Evolutionary conservation across 164 flowering plant species (phyloP).

Genomic region (Vitis amurensis): DNA sequence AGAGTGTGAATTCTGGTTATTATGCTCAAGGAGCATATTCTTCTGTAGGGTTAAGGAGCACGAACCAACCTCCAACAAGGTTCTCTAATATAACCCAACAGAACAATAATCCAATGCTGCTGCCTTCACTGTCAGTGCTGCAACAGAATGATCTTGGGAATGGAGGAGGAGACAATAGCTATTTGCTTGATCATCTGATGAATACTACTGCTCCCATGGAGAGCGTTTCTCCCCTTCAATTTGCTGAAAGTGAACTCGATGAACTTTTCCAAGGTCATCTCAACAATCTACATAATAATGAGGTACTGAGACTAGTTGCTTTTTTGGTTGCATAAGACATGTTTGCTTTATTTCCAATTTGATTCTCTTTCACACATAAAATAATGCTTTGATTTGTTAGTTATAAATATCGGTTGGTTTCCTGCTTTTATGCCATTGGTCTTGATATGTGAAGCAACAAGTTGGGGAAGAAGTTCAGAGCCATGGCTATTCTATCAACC

Average conservation of each 20-base stretch:
- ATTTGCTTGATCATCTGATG: neutral
- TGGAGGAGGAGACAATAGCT: neutral
- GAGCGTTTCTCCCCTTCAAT: neutral
- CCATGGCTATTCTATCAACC: constrained; percentile 3
- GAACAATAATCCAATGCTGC: neutral
- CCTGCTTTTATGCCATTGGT: neutral
- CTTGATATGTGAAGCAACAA: constrained; percentile 6
- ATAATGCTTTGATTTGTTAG: neutral
- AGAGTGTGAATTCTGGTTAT: neutral
- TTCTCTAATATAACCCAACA: neutral
- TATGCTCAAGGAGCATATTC: constrained; percentile 4
- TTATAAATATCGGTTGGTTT: no score
- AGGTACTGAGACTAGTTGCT: neutral
- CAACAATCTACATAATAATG: neutral
- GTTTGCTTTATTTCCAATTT: neutral
- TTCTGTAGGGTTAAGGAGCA: neutral
- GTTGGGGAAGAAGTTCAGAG: constrained; percentile 8
- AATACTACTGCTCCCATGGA: neutral
- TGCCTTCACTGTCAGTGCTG: neutral
- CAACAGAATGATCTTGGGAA: neutral
- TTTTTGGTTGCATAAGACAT: neutral
- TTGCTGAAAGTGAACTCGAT: neutral
- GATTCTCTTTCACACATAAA: neutral
- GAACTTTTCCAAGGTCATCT: neutral
- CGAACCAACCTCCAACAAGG: neutral